Conservation (phyloP, 2,329 filamentous ascomycete genomes). For the Aspergillus brasiliensis region DNA sequence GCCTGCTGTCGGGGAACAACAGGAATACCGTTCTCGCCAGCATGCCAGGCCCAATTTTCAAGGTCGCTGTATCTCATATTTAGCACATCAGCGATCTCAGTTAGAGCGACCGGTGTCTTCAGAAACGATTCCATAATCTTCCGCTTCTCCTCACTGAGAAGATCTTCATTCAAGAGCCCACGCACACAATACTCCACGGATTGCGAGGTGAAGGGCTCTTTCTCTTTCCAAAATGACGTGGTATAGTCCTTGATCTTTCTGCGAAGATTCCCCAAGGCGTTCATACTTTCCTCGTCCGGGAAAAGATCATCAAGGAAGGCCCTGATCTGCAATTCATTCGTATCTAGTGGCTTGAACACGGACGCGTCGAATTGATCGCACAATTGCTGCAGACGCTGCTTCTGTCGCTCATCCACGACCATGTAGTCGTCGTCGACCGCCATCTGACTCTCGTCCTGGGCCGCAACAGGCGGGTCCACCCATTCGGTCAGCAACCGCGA, state of each 20-base stretch:
- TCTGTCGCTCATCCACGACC: conserved; percentile 37
- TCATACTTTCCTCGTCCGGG: conserved; percentile 26
- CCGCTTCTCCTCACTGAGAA: conserved; percentile 48
- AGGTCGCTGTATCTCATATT: conserved; percentile 48
- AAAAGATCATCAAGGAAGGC: conserved; percentile 37
- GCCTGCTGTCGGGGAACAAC: conserved; percentile 46
- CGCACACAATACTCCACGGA: conserved; percentile 39
- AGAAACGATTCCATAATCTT: conserved; percentile 44
- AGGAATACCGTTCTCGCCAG: conserved; percentile 44
- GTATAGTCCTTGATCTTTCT: not conserved
- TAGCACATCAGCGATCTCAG: conserved; percentile 48
- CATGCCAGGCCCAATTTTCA: conserved; percentile 48
- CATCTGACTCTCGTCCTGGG: conserved; percentile 10
- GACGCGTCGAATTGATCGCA: conserved; percentile 44
- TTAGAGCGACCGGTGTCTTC: conserved; percentile 41
- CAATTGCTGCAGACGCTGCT: conserved; percentile 39
- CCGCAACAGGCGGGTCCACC: conserved; percentile 29
- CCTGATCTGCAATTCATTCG: conserved; percentile 33
- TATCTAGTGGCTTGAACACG: conserved; percentile 43
- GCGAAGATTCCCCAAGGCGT: conserved; percentile 5
- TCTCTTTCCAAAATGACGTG: conserved; percentile 15
- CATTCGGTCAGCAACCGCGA: conserved; percentile 45
- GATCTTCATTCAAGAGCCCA: conserved; percentile 44
- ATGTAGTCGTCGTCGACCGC: conserved; percentile 30
- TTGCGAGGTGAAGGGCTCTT: conserved; percentile 34